Conservation (phyloP, 345 rosid genomes). For the Melaleuca quinquenervia region DNA sequence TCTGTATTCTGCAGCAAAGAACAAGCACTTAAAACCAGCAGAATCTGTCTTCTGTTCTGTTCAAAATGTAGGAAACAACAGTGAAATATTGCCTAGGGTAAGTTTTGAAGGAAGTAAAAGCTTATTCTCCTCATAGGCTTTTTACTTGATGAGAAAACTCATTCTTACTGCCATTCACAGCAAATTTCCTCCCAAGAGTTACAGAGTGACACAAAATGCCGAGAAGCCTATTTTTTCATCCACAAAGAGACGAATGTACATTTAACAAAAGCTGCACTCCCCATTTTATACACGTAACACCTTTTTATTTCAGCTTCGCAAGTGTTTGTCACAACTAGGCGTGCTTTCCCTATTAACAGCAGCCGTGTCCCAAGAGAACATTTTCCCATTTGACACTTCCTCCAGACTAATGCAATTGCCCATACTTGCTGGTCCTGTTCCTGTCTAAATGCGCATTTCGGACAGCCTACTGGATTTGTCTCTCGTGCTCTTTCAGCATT, state of each 20-base stretch:
- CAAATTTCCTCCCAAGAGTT: background rate
- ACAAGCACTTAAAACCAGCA: too few relatives aligned
- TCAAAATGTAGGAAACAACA: too few relatives aligned
- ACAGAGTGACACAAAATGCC: background rate
- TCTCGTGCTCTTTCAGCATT: conserved; percentile 83
- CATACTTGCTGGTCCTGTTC: conserved; percentile 29
- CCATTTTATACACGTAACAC: background rate
- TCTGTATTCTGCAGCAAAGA: too few relatives aligned
- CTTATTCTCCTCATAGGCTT: background rate
- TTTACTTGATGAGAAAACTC: background rate
- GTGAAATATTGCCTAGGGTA: background rate
- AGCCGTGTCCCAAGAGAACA: background rate
- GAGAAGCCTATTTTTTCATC: background rate
- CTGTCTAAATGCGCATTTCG: conserved; percentile 67
- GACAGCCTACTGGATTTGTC: conserved; percentile 84
- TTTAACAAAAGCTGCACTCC: background rate
- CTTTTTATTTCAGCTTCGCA: background rate
- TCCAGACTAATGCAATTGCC: background rate
- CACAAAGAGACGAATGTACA: background rate
- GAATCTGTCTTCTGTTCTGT: too few relatives aligned
- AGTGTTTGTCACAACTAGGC: background rate
- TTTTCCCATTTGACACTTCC: conserved; percentile 8
- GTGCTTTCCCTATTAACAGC: background rate
- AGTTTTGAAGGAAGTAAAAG: background rate
- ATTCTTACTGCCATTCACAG: background rate